These are phyloP conservation scores for Phytophthora pini DNA, from an alignment of 352 stramenopile genomes.

Conservation along the genomic window DNA sequence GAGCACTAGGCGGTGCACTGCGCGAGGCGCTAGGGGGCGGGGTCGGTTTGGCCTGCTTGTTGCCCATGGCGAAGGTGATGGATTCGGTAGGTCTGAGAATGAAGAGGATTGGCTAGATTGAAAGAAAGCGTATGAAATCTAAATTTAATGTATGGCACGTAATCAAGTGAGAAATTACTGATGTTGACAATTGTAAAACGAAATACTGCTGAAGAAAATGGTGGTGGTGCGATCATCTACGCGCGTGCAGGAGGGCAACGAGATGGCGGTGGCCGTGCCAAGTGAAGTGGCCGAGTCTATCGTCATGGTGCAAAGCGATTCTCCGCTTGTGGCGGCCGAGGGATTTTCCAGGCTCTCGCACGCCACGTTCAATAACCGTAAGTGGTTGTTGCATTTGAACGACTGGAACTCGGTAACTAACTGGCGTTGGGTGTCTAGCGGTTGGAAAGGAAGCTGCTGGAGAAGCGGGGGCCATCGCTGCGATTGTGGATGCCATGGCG, in stretches of 20 bases:
- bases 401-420: background rate
- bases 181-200: no score
- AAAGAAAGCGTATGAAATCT: background rate
- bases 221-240: constrained; percentile 58
- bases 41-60: constrained; percentile 81
- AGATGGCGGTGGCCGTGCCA: constrained; percentile 44
- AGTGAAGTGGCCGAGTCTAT: constrained; percentile 68
- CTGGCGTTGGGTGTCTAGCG: constrained; percentile 32
- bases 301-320: constrained; percentile 60
- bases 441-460: constrained; percentile 74
- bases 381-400: constrained; percentile 10
- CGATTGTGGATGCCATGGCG: constrained; percentile 71
- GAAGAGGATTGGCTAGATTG: constrained; percentile 1
- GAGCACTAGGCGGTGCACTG: constrained; percentile 13
- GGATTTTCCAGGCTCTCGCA: constrained; percentile 78
- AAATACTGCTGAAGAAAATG: constrained; percentile 10
- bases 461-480: constrained; percentile 55
- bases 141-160: constrained; percentile 11
- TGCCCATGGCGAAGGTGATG: constrained; percentile 58
- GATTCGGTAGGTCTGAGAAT: constrained; percentile 13
- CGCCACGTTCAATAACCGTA: constrained; percentile 83
- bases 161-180: constrained; percentile 5
- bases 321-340: constrained; percentile 57
- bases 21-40: constrained; percentile 32
- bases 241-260: constrained; percentile 53